Evolutionary conservation across 768 basidiomycete genomes (phyloP).

Genomic region (Leucogyrophana mollusca): DNA sequence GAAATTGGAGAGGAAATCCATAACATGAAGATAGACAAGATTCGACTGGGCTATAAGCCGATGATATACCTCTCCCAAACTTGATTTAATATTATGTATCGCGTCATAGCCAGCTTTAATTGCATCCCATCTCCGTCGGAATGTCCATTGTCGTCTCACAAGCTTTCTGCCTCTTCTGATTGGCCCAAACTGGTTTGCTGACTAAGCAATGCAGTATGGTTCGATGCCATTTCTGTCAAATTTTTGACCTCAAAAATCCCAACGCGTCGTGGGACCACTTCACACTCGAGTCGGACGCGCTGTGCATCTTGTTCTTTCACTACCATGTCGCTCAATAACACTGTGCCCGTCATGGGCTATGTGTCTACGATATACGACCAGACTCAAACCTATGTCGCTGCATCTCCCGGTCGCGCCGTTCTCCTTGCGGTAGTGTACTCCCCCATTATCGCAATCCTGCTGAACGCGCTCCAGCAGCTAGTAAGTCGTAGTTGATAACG

Average conservation of each 20-base stretch:
- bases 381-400: conserved; percentile 16
- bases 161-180: conserved; percentile 1
- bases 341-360: conserved; percentile 23
- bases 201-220: conserved; percentile 19
- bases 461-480: conserved; percentile 80
- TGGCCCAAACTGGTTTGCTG: conserved; percentile 10
- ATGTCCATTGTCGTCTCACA: neutral
- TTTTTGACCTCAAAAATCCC: conserved; percentile 8
- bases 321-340: conserved; percentile 24
- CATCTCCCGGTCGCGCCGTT: conserved; percentile 26
- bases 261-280: conserved; percentile 7
- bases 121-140: conserved; percentile 6
- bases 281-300: too few species aligned
- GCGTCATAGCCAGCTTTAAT: neutral
- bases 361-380: conserved; percentile 15
- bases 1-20: conserved; percentile 26
- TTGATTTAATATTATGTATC: too few species aligned
- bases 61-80: conserved; percentile 16
- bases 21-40: conserved; percentile 20
- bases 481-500: conserved; percentile 40
- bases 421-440: conserved; percentile 55
- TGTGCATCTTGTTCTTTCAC: conserved; percentile 3
- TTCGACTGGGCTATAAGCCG: conserved; percentile 30
- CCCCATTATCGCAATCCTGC: conserved; percentile 62
- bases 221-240: conserved; percentile 5